A percentile compares a stretch with the other conserved stretches of the same genome.
These are phyloP conservation scores for Byssoonygena ceratinophila DNA, from an alignment of 2,329 filamentous ascomycete species.

Conservation along the genomic window DNA sequence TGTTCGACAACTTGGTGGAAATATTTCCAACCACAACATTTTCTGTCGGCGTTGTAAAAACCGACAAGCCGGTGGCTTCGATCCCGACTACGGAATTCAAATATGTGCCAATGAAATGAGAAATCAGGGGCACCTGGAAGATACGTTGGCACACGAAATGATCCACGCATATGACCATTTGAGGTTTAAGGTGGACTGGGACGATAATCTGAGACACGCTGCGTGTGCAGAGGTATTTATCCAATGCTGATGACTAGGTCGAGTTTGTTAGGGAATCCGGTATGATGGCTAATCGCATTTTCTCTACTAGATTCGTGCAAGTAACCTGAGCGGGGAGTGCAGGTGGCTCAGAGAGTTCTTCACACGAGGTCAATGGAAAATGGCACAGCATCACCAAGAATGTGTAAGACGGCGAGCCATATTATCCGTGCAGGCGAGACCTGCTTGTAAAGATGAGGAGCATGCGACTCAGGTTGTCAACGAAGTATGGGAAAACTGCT, in stretches of 20 bases:
- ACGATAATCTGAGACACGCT: conserved; percentile 71
- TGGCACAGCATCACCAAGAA: conserved; percentile 87
- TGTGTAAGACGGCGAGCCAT: conserved; percentile 78
- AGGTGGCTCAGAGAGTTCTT: conserved; percentile 80
- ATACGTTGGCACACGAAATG: conserved; percentile 94
- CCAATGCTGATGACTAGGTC: not conserved
- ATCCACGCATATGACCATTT: conserved; percentile 93
- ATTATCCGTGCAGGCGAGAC: conserved; percentile 65
- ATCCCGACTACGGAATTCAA: conserved; percentile 73
- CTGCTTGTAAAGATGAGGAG: conserved; percentile 70
- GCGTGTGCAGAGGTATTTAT: conserved; percentile 75
- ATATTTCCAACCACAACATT: conserved; percentile 63
- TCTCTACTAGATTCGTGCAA: conserved; percentile 66
- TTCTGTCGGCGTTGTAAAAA: conserved; percentile 68
- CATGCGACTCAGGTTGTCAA: conserved; percentile 84
- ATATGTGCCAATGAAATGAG: conserved; percentile 87
- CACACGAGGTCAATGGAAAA: conserved; percentile 69
- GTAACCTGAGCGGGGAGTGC: conserved; percentile 87
- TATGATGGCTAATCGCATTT: too few relatives aligned
- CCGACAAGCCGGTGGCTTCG: conserved; percentile 71
- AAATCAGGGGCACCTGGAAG: conserved; percentile 71
- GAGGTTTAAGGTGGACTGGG: conserved; percentile 78
- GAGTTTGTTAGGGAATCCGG: too few relatives aligned
- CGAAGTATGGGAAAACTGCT: conserved; percentile 98
- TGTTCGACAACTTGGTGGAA: conserved; percentile 66